Conservation (phyloP, 2,329 filamentous ascomycete species). For the Alternaria arborescens region DNA sequence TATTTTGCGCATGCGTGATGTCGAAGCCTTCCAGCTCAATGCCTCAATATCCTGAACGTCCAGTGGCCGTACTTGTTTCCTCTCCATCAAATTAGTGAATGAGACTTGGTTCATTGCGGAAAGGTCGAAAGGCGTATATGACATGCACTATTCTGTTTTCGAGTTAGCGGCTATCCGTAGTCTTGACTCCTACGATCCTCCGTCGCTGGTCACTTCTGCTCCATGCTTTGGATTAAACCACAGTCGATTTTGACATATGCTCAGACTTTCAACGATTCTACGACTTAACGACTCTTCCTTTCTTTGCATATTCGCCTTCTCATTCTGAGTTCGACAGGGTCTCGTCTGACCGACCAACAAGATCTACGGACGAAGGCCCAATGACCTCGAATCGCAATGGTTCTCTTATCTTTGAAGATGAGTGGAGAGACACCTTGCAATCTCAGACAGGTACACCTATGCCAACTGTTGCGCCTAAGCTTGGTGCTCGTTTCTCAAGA, state of each 20-base stretch:
- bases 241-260: not conserved
- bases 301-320: not conserved
- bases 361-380: not conserved
- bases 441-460: not conserved
- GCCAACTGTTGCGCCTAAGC: not conserved
- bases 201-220: not conserved
- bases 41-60: too few relatives aligned
- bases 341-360: not conserved
- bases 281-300: not conserved
- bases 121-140: not conserved
- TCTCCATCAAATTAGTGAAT: too few relatives aligned
- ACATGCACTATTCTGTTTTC: not conserved
- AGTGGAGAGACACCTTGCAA: not conserved
- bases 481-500: not conserved
- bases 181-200: not conserved
- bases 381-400: not conserved
- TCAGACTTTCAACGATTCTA: not conserved
- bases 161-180: not conserved
- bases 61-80: too few relatives aligned
- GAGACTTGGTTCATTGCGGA: not conserved
- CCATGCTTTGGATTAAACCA: not conserved
- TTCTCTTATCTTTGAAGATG: not conserved
- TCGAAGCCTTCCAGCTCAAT: too few relatives aligned
- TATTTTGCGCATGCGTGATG: not conserved
- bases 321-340: not conserved